Conservation (phyloP, 805 yeast genomes). For the Starmerella ratchasimensis region DNA sequence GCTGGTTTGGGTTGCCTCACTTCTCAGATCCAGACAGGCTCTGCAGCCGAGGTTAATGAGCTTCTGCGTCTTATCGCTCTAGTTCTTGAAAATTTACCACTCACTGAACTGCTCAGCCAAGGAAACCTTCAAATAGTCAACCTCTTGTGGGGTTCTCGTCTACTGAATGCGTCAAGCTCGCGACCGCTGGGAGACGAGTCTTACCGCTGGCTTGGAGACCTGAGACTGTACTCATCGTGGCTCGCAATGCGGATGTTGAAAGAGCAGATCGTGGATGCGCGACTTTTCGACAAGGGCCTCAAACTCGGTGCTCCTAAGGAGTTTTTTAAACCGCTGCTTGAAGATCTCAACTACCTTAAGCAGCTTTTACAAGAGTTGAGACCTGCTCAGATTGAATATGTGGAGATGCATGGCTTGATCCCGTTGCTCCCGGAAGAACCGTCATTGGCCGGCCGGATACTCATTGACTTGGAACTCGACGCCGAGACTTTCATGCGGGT, state of each 20-base stretch:
- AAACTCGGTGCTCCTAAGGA: slow-evolving; percentile 21
- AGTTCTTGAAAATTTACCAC: neutral
- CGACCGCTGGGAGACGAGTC: neutral
- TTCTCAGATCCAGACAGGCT: slow-evolving; percentile 4
- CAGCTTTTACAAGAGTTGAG: slow-evolving; percentile 6
- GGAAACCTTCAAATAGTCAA: neutral
- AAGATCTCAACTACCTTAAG: neutral
- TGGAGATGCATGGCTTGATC: slow-evolving; percentile 10
- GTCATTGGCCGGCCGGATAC: slow-evolving; percentile 11
- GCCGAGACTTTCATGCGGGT: slow-evolving; percentile 5
- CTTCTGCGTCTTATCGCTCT: slow-evolving; percentile 3
- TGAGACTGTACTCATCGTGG: slow-evolving; percentile 16
- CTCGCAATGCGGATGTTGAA: slow-evolving; percentile 16
- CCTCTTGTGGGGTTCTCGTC: slow-evolving; percentile 15
- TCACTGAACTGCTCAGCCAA: neutral
- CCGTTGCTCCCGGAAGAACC: slow-evolving; percentile 5
- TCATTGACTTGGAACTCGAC: slow-evolving; percentile 9
- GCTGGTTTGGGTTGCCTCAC: slow-evolving; percentile 10
- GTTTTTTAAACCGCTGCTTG: slow-evolving; percentile 9
- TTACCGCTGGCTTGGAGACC: slow-evolving; percentile 15
- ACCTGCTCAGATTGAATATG: slow-evolving; percentile 12
- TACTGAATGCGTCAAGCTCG: slow-evolving; percentile 4
- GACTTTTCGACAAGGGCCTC: slow-evolving; percentile 16
- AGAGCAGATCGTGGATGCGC: slow-evolving; percentile 2
- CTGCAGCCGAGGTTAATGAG: slow-evolving; percentile 1